These are phyloP conservation scores for Apiospora malaysiana DNA, from an alignment of 2,329 filamentous ascomycete genomes.

Conservation along the genomic window DNA sequence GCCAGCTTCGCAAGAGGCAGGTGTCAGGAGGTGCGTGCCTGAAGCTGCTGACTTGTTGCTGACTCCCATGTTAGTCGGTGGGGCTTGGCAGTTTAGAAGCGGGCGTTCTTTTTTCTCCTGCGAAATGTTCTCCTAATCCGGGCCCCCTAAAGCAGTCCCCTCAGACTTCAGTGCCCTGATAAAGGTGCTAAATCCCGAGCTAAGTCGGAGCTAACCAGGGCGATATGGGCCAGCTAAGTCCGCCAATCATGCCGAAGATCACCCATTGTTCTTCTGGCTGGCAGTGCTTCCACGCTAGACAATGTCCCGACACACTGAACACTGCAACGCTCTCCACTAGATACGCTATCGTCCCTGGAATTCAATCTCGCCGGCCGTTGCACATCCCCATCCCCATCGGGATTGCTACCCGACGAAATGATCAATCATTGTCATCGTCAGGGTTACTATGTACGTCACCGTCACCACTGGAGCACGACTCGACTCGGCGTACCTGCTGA, in stretches of 20 bases:
- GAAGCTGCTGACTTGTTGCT: background rate
- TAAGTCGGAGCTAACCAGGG: background rate
- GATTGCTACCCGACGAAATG: conserved; percentile 1
- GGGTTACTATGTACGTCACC: conserved; percentile 1
- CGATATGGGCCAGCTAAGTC: background rate
- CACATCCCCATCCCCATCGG: background rate
- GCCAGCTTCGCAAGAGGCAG: too few species aligned
- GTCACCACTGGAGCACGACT: too few species aligned
- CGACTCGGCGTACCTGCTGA: background rate
- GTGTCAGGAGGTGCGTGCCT: too few species aligned
- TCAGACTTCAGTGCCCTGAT: background rate
- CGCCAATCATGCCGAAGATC: background rate
- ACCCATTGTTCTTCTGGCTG: background rate
- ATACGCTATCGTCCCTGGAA: background rate
- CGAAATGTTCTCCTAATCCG: background rate
- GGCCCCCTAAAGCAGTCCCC: background rate
- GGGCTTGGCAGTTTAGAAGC: background rate
- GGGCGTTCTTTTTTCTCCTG: conserved; percentile 11
- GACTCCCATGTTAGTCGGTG: background rate
- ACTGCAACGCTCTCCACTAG: too few species aligned
- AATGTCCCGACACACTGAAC: background rate
- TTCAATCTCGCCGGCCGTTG: conserved; percentile 10
- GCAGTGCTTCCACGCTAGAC: background rate
- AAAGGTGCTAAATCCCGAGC: background rate
- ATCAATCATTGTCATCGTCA: background rate